Evolutionary conservation across 768 basidiomycete genomes (phyloP).

Genomic region (Auriscalpium orientale): DNA sequence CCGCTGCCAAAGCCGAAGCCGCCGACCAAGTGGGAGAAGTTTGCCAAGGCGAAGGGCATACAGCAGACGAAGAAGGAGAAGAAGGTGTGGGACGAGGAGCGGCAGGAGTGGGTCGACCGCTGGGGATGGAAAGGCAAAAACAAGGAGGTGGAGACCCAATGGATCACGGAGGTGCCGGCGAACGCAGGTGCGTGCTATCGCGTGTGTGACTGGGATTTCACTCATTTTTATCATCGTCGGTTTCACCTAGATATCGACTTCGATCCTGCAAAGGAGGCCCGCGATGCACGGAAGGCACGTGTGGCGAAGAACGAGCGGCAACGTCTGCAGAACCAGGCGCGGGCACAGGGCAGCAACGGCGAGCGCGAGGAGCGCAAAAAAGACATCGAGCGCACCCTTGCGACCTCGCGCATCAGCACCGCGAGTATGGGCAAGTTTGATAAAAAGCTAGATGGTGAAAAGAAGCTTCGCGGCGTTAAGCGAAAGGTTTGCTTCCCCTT

Average conservation of each 20-base stretch:
- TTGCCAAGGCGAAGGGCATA: constrained; percentile 92
- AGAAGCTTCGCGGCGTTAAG: constrained; percentile 81
- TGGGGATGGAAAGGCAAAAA: constrained; percentile 93
- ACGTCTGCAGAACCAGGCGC: constrained; percentile 61
- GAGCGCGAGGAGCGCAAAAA: constrained; percentile 49
- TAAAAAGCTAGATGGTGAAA: constrained; percentile 83
- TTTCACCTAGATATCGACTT: constrained; percentile 59
- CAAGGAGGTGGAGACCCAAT: constrained; percentile 76
- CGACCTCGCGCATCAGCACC: constrained; percentile 73
- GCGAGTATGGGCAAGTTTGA: constrained; percentile 97
- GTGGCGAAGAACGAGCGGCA: constrained; percentile 83
- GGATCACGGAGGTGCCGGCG: constrained; percentile 85
- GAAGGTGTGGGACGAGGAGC: constrained; percentile 91
- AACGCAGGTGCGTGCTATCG: constrained; percentile 63
- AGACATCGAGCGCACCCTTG: constrained; percentile 71
- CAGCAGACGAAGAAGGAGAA: constrained; percentile 69
- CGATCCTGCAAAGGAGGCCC: constrained; percentile 72
- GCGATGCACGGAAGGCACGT: constrained; percentile 72
- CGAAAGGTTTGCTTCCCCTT: constrained; percentile 60
- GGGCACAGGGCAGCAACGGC: constrained; percentile 33
- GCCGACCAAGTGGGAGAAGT: constrained; percentile 93
- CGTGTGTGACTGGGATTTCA: neutral
- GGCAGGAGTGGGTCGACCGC: constrained; percentile 83
- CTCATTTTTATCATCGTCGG: neutral
- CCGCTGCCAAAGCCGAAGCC: constrained; percentile 90